Evolutionary conservation across 208 protist genomes (phyloP), one percentile per base, ranked within the genome.

Genomic region (Leishmania martiniquensis): DNA sequence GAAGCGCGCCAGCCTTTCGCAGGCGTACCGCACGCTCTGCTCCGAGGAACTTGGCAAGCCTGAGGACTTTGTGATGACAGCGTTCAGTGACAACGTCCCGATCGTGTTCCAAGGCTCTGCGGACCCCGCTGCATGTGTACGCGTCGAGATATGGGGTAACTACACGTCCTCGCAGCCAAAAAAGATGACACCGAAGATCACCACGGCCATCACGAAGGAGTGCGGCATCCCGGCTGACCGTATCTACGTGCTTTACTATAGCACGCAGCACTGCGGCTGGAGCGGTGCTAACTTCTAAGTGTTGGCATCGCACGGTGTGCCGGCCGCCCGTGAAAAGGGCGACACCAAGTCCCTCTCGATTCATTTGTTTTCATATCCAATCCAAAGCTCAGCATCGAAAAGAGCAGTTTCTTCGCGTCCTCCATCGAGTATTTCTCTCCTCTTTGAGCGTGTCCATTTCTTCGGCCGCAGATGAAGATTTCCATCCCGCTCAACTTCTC

Each of bases 51-150:
- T 88, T 17, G 77, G 69, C 47, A 88, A 88, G 76, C 76, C 76
- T 4, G 81, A 77, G 29, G 75, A 79, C 7, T 86, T 78, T 55
- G 81, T 88, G 29, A 88, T 88, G 85, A 83, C 78, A 49, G 75
- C 77, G 42, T 85, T 88, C 67, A 69, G 85, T 32, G 77, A 88
- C n/a, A 57, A 78, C 34, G 66, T 68, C 1, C 57, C 76, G 34
- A 80, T 86, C 0, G 13, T 34, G 10, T 88, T 85, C 69, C 80
- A 74, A 71, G 62, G 57, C 66, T 72, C 73, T 12, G 79, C 70
- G 9, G 78, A 57, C 4, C 85, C 85, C 3, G 62, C 42, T 20
- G 85, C 80, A 54, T 80, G 69, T 45, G 72, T 88, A 42, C 76
- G 81, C 17, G 81, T 85, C 2, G 72, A 81, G 59, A 67, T 68